Evolutionary conservation across 768 basidiomycete genomes (phyloP).

Genomic region (Strobilomyces confusus): DNA sequence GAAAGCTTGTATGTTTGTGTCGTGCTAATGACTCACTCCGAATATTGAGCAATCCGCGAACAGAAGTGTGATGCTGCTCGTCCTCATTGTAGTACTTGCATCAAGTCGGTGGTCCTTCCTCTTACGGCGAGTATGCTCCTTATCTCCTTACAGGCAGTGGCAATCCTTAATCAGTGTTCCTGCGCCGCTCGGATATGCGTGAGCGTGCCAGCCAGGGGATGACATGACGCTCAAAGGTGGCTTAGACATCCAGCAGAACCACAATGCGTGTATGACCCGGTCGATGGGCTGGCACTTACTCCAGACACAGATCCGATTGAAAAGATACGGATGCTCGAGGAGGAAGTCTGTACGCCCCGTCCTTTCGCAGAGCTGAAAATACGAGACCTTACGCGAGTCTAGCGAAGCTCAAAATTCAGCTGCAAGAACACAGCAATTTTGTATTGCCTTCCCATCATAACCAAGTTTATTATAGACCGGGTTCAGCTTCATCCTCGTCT

Average conservation of each 20-base stretch:
- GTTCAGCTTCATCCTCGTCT: slow-evolving; percentile 21
- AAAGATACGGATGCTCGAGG: slow-evolving; percentile 72
- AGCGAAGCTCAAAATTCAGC: slow-evolving; percentile 62
- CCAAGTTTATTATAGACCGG: slow-evolving; percentile 17
- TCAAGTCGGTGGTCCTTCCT: slow-evolving; percentile 60
- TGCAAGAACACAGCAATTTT: slow-evolving; percentile 50
- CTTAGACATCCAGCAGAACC: slow-evolving; percentile 82
- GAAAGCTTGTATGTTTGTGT: slow-evolving; percentile 64
- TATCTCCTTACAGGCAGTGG: slow-evolving; percentile 57
- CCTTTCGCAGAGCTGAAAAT: not conserved
- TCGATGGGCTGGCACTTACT: slow-evolving; percentile 74
- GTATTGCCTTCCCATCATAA: slow-evolving; percentile 20
- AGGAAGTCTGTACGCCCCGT: slow-evolving; percentile 59
- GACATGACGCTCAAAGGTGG: slow-evolving; percentile 7
- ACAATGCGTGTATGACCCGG: slow-evolving; percentile 81
- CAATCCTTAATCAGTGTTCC: slow-evolving; percentile 78
- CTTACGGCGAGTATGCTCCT: slow-evolving; percentile 1
- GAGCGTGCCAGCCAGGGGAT: slow-evolving; percentile 25
- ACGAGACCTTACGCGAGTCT: slow-evolving; percentile 11
- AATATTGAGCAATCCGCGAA: slow-evolving; percentile 8
- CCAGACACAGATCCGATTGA: slow-evolving; percentile 77
- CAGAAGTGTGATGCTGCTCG: slow-evolving; percentile 89
- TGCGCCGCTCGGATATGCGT: slow-evolving; percentile 83
- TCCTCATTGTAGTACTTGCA: slow-evolving; percentile 81
- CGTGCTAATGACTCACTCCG: not conserved